These are phyloP conservation scores for Secale cereale DNA, from an alignment of 176 grass and related monocot genomes.

Conservation along the genomic window DNA sequence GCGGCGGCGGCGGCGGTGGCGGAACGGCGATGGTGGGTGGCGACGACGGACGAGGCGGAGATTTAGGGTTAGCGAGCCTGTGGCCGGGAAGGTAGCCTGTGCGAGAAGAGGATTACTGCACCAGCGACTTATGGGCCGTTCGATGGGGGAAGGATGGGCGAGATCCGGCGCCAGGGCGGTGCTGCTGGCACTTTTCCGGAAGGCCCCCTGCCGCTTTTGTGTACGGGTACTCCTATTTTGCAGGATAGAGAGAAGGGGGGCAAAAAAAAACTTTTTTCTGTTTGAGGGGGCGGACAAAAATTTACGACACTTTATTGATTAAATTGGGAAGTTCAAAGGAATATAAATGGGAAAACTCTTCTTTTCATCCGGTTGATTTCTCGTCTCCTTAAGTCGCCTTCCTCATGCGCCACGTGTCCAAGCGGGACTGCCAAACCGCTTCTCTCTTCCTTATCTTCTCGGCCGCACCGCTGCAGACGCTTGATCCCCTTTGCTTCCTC, in stretches of 20 bases:
- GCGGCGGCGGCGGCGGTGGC: background rate
- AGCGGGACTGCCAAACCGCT: too few relatives aligned
- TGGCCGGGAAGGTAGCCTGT: background rate
- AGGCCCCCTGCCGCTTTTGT: background rate
- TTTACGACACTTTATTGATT: too few relatives aligned
- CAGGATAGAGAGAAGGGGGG: background rate
- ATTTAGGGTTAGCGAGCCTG: background rate
- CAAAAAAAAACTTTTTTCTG: too few relatives aligned
- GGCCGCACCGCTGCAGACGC: too few relatives aligned
- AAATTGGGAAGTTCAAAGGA: too few relatives aligned
- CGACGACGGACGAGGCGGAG: background rate
- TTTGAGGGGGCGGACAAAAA: too few relatives aligned
- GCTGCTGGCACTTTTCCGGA: background rate
- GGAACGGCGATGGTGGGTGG: background rate
- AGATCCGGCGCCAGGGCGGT: background rate
- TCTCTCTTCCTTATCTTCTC: too few relatives aligned
- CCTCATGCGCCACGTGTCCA: too few relatives aligned
- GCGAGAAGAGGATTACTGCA: background rate
- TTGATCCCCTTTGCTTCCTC: too few relatives aligned
- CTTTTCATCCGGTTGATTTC: too few relatives aligned
- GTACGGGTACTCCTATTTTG: background rate
- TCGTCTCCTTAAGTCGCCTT: too few relatives aligned
- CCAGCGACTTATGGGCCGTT: background rate
- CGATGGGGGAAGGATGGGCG: background rate
- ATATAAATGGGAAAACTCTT: too few relatives aligned